These are phyloP conservation scores for Hypoxylon lienhwacheense DNA, from an alignment of 495 filamentous ascomycete genomes.

Conservation along the genomic window DNA sequence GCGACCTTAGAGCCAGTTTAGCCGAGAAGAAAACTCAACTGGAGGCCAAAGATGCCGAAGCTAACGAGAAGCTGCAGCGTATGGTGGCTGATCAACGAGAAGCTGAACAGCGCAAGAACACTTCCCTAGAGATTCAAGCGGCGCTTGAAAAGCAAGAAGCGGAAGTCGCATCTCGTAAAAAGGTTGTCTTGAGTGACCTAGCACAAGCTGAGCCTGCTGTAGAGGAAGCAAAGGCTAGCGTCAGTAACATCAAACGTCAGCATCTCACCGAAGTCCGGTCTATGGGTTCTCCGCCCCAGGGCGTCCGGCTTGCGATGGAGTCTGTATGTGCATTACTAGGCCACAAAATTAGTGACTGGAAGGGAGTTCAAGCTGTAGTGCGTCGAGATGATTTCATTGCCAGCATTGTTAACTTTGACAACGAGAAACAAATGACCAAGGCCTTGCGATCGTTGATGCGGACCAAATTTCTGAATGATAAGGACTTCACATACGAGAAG, in stretches of 20 bases:
- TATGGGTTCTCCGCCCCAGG: slow-evolving; percentile 87
- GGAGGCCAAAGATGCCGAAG: slow-evolving; percentile 89
- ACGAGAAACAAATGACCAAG: slow-evolving; percentile 91
- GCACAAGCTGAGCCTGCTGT: slow-evolving; percentile 93
- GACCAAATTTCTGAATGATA: slow-evolving; percentile 84
- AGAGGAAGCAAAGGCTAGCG: slow-evolving; percentile 86
- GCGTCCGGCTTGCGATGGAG: slow-evolving; percentile 90
- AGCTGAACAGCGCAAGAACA: slow-evolving; percentile 86
- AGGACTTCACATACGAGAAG: slow-evolving; percentile 93
- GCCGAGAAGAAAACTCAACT: slow-evolving; percentile 92
- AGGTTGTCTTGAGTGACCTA: slow-evolving; percentile 85
- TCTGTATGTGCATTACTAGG: slow-evolving; percentile 93
- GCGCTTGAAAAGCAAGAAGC: slow-evolving; percentile 87
- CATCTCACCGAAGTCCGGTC: slow-evolving; percentile 97
- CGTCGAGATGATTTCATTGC: slow-evolving; percentile 95
- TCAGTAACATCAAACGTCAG: slow-evolving; percentile 95
- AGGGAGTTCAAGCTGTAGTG: slow-evolving; percentile 81
- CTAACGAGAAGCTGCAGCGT: slow-evolving; percentile 92
- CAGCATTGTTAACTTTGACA: slow-evolving; percentile 96
- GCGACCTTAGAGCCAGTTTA: slow-evolving; percentile 84
- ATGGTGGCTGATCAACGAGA: slow-evolving; percentile 97
- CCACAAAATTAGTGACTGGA: slow-evolving; percentile 89
- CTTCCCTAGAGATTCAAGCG: slow-evolving; percentile 83
- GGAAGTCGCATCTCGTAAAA: slow-evolving; percentile 78
- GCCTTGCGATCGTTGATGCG: slow-evolving; percentile 82